Percentiles rank a stretch among this genome's conserved stretches.
Evolutionary conservation across 2,329 filamentous ascomycete species (phyloP).

Genomic region (Colletotrichum ledebouriae): DNA sequence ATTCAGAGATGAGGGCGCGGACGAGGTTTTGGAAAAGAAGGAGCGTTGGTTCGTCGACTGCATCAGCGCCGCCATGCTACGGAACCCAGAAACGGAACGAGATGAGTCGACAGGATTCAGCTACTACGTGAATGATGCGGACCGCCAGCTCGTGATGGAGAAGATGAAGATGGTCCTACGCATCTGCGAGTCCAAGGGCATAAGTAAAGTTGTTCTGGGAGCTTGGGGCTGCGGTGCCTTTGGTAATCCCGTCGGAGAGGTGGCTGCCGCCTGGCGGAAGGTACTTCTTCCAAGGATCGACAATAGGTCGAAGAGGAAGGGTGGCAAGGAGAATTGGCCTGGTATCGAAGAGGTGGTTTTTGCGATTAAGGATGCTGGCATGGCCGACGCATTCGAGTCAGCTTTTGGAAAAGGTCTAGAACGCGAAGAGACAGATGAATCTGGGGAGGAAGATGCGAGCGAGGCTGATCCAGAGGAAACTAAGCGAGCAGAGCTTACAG

Average conservation of each 20-base stretch:
- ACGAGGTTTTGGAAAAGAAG: conserved; percentile 55
- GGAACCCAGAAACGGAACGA: conserved; percentile 66
- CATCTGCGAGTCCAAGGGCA: conserved; percentile 61
- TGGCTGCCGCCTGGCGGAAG: conserved; percentile 66
- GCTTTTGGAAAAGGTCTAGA: conserved; percentile 60
- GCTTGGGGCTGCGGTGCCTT: conserved; percentile 76
- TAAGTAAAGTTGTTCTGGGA: conserved; percentile 67
- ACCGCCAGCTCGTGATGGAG: conserved; percentile 62
- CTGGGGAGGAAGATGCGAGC: neutral
- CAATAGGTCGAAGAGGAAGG: conserved; percentile 43
- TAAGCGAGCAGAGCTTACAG: conserved; percentile 45
- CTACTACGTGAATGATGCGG: conserved; percentile 59
- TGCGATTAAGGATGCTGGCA: conserved; percentile 65
- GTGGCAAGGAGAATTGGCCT: conserved; percentile 53
- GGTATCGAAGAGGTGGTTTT: conserved; percentile 68
- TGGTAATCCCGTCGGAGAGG: conserved; percentile 71
- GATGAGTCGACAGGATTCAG: conserved; percentile 50
- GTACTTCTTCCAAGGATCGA: conserved; percentile 46
- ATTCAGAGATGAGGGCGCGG: conserved; percentile 59
- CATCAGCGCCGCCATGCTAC: conserved; percentile 69
- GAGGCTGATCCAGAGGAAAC: conserved; percentile 26
- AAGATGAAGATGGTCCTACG: conserved; percentile 73
- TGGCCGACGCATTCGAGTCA: conserved; percentile 65
- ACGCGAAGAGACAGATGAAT: conserved; percentile 45
- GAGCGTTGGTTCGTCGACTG: conserved; percentile 72